Evolutionary conservation across 2,329 filamentous ascomycete genomes (phyloP), one percentile per base, ranked within the genome.

Genomic region (Aspergillus piperis): DNA sequence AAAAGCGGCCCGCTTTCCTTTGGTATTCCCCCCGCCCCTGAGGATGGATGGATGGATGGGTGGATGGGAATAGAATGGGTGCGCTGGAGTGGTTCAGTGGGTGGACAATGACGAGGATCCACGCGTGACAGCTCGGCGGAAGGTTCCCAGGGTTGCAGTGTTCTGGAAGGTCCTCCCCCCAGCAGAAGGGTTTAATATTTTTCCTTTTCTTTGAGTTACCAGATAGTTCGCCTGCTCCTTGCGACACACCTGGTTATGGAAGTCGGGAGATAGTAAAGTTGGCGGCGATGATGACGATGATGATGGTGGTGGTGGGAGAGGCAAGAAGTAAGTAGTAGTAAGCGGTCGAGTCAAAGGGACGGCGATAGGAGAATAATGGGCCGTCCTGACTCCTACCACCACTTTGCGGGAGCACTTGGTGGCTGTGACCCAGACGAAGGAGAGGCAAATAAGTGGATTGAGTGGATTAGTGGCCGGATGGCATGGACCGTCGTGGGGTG

Each of bases 21-120:
- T 62, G 42, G 47, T 57, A 41, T 59, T 36, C 10, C 59, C 64
- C 64, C 63, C 61, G 61, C 64, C 63, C 64, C 59, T 62, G 56
- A 62, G 55, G 48, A 57, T 54, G 55, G 58, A 57, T 27, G 25
- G 25, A 27, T 27, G 49, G 27, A 32, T 27, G 10, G 30, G 7
- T 49, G 15, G 52, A 27, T 49, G 27, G 21, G 21, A 25, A 21
- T 44, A 21, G 19, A 11, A 44, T 44, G 41, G 27, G 42, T 48
- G 42, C 51, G 54, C 52, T 57, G 49, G 54, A 53, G 54, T 39
- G 36, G 51, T 51, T 36, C 19, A 52, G 50, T 48, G 21, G 57
- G 38, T 30, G 44, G 47, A 41, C 51, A 59, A 58, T 52, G 55
- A 58, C 49, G 48, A 17, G 44, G 49, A 61, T 60, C 58, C 58